Percentiles rank a stretch among this genome's conserved stretches.
Conservation (phyloP, 139 green algal genomes). For the Chlorella sorokiniana region DNA sequence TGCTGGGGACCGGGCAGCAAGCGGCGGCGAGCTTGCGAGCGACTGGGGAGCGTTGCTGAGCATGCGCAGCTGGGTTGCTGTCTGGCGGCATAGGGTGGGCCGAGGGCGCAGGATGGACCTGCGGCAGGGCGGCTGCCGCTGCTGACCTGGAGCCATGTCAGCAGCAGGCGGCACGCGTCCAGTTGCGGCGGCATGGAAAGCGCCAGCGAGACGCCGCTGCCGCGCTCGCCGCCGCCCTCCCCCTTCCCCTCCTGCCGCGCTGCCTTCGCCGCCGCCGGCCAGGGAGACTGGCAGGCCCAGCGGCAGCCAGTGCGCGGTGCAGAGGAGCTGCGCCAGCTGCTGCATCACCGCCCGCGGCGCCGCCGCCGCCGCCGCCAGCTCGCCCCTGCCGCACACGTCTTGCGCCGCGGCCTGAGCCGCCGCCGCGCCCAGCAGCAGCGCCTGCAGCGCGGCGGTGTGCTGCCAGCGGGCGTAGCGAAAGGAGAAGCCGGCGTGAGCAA, state of each 20-base stretch:
- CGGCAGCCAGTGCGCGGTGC: background rate
- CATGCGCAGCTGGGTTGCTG: too few relatives aligned
- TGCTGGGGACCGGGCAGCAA: too few relatives aligned
- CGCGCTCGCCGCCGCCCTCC: background rate
- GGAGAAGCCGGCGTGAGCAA: slow-evolving; percentile 6
- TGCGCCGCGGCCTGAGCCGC: background rate
- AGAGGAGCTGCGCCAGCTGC: background rate
- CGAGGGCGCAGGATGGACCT: too few relatives aligned
- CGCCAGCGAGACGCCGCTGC: background rate
- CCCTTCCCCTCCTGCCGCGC: background rate
- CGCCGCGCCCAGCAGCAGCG: background rate
- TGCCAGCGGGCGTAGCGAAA: slow-evolving; percentile 28
- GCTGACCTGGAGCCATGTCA: slow-evolving; percentile 15
- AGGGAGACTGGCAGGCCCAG: background rate
- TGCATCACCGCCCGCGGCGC: background rate
- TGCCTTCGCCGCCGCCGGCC: background rate
- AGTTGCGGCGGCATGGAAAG: background rate
- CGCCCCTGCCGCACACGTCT: background rate
- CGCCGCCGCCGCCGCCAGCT: background rate
- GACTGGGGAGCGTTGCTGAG: too few relatives aligned
- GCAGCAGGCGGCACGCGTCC: slow-evolving; percentile 18
- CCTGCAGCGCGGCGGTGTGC: slow-evolving; percentile 4
- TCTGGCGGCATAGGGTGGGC: too few relatives aligned
- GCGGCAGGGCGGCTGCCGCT: too few relatives aligned
- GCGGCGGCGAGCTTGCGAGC: too few relatives aligned